These are phyloP conservation scores for Epicoccum sorghinum DNA, from an alignment of 2,329 filamentous ascomycete genomes.

Conservation along the genomic window DNA sequence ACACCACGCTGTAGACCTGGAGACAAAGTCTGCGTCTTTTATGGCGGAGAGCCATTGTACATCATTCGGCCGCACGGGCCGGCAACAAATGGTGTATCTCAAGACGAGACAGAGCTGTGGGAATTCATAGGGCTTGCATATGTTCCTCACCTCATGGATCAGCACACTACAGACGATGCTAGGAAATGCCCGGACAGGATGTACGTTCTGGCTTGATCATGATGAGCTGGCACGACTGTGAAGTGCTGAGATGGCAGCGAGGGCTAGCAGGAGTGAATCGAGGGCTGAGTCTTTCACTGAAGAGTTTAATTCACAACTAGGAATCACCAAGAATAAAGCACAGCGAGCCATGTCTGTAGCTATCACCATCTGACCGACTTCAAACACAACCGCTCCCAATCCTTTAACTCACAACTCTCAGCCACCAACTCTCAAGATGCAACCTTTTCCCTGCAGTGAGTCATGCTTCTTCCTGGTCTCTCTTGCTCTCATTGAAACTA, in stretches of 20 bases:
- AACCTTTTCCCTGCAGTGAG: background rate
- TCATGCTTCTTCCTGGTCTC: background rate
- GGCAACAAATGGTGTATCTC: no score
- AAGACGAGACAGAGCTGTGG: background rate
- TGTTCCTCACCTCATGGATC: slow-evolving; percentile 8
- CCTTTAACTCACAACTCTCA: background rate
- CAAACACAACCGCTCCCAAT: no score
- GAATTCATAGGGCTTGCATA: slow-evolving; percentile 2
- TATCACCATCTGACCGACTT: no score
- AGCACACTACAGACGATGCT: slow-evolving; percentile 8
- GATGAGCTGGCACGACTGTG: background rate
- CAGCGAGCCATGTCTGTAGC: background rate
- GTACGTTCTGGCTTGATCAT: background rate
- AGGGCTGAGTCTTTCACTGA: no score
- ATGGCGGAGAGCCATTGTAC: slow-evolving; percentile 3
- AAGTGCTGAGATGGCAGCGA: background rate
- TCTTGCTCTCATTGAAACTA: background rate
- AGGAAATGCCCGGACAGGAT: slow-evolving; percentile 1
- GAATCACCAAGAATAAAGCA: background rate
- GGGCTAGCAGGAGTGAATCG: no score
- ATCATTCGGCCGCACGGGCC: background rate
- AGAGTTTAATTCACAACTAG: no score
- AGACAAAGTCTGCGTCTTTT: slow-evolving; percentile 6
- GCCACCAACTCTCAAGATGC: background rate
- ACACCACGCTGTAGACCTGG: slow-evolving; percentile 3